Conservation (phyloP, 2,329 filamentous ascomycete species). For the Fusarium sp. region DNA sequence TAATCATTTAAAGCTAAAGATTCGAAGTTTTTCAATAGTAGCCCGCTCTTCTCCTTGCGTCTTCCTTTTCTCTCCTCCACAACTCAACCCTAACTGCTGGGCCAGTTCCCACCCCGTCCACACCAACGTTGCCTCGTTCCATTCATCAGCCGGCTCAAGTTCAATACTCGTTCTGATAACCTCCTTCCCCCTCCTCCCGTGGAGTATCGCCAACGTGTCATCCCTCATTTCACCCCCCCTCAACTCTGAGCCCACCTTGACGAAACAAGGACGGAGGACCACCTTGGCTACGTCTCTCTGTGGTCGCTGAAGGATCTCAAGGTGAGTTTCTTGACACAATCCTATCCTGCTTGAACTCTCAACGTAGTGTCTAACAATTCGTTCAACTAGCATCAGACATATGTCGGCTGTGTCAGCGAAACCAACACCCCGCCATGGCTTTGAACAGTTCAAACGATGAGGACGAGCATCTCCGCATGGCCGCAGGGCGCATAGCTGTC, state of each 20-base stretch:
- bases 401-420: too few species aligned
- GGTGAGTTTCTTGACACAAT: background rate
- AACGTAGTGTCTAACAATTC: background rate
- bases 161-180: background rate
- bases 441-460: background rate
- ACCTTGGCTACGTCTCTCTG: background rate
- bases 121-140: background rate
- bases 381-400: too few species aligned
- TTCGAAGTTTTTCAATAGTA: background rate
- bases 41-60: background rate
- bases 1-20: background rate
- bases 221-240: background rate
- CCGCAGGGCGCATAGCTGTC: too few species aligned
- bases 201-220: background rate
- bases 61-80: background rate
- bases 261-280: background rate
- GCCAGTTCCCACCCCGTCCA: background rate
- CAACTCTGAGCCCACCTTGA: background rate
- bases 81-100: background rate
- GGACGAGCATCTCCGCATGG: too few species aligned
- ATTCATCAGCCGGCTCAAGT: background rate
- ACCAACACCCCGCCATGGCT: background rate
- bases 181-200: background rate
- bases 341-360: background rate
- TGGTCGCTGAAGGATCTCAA: too few species aligned